Base-by-base conservation (phyloP, 2,329 filamentous ascomycete species). In the Microcyclosporella mali region DNA sequence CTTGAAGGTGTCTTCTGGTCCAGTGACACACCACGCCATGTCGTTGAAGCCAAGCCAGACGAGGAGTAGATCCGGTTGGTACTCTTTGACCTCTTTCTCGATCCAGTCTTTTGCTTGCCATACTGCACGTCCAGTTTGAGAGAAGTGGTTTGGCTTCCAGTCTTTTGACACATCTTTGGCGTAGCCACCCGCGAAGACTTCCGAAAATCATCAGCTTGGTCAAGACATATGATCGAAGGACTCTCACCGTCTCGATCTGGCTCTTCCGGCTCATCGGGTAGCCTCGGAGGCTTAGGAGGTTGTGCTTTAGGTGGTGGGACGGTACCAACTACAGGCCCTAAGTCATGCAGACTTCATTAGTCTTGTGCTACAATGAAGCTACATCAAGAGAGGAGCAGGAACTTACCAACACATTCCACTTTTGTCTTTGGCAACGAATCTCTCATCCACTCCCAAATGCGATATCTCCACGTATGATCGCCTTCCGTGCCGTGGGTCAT, bases 381-480 rank as follows among this genome's bases (percentile, higher is more conserved):
- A 21, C 14, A 9, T 16, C 27, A 16, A 6, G 21, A 65, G 66
- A 39, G 65, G 66, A n/a, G 43, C 57, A 9, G 49, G 61, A n/a
- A 69, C 2, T 64, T 66, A 9, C 67, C 67, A 4, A 54, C 51
- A 16, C 52, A 52, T 10, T 63, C 61, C 37, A 67, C 65, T 10
- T 52, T 37, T 9, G 60, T 51, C 32, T 46, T 21, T 25, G 61
- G 39, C 3, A 40, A 25, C 17, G 62, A 46, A 11, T 37, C 30
- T 2, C 46, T 46, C 38, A 69, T 58, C 67, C 67, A 71, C 36
- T 69, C 42, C 59, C 62, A 68, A 10, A 71, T 49, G 3, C 66
- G 59, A 38, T 65, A 71, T 7, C 68, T 59, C 68, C 68, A 70
- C 8, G 67, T 70, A 39, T 57, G 66, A 46, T 70, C 67, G 21